Conservation (phyloP, 169 alveolate genomes). For the Cryptosporidium baileyi region DNA sequence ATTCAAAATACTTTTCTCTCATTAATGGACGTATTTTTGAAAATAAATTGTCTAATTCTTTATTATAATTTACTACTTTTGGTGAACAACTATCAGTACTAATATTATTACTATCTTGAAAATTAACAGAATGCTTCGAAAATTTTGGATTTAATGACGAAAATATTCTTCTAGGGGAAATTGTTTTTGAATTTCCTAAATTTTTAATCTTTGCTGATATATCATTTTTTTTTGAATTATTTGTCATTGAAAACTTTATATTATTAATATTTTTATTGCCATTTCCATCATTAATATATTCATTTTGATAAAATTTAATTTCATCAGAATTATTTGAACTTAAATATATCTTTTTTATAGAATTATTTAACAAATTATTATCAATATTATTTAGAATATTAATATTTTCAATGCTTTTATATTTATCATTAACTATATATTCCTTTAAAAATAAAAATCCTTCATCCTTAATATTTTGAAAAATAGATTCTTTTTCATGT, state of each 20-base stretch:
- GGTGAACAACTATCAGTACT: not conserved
- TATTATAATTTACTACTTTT: not conserved
- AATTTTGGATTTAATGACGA: not conserved
- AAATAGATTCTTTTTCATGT: too few species aligned
- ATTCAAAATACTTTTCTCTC: slow-evolving; percentile 24
- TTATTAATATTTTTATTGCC: slow-evolving; percentile 28
- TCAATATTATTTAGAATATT: not conserved
- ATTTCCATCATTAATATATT: not conserved
- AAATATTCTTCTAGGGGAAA: not conserved
- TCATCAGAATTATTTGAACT: slow-evolving; percentile 51
- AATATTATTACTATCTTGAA: not conserved
- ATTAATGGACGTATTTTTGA: slow-evolving; percentile 1
- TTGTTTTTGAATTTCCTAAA: not conserved
- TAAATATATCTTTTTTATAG: not conserved
- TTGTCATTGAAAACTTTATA: not conserved
- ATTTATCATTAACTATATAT: not conserved
- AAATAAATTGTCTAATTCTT: slow-evolving; percentile 21
- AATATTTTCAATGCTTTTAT: not conserved
- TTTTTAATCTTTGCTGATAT: not conserved
- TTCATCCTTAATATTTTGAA: too few species aligned
- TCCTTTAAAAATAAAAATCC: slow-evolving; percentile 19
- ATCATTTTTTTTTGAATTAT: slow-evolving; percentile 6
- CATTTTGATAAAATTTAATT: slow-evolving; percentile 16
- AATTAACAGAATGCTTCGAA: not conserved
- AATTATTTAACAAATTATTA: not conserved